phyloP scores from a whole-genome alignment of 495 filamentous ascomycete genomes.

The Bryoglossum gracile region DNA sequence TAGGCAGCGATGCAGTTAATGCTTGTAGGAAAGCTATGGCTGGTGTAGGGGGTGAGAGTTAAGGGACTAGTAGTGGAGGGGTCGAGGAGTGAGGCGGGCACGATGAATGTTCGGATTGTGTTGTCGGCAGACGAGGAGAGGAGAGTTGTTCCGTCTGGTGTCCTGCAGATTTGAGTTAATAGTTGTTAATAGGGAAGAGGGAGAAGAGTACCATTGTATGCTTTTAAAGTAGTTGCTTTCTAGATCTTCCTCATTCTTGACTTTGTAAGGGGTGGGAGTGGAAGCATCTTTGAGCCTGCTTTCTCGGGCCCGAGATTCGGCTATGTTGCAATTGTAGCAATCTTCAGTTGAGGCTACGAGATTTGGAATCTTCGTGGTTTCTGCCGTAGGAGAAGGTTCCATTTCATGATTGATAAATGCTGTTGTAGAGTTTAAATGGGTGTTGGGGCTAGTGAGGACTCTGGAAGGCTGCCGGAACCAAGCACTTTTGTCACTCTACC shows the following conservation, averaged over 20 bases:
- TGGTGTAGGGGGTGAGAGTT: conserved; percentile 58
- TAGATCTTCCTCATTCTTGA: conserved; percentile 3
- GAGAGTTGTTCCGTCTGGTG: conserved; percentile 75
- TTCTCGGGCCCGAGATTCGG: conserved; percentile 18
- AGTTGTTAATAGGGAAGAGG: background rate
- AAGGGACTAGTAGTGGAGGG: conserved; percentile 33
- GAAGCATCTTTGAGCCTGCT: conserved; percentile 5
- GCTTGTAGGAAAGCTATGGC: conserved; percentile 55
- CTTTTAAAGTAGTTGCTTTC: conserved; percentile 50
- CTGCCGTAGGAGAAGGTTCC: background rate
- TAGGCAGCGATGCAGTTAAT: conserved; percentile 64
- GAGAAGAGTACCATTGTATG: conserved; percentile 44
- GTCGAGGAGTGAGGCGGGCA: conserved; percentile 66
- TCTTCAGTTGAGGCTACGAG: conserved; percentile 38
- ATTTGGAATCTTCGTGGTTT: conserved; percentile 20
- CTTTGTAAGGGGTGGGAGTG: background rate
- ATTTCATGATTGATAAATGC: too few relatives aligned
- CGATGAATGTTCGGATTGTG: conserved; percentile 59
- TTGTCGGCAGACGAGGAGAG: conserved; percentile 68
- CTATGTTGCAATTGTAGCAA: conserved; percentile 26
- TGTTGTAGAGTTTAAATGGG: too few relatives aligned
- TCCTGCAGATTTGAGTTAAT: conserved; percentile 35
- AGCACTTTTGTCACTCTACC: too few relatives aligned
- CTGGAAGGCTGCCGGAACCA: too few relatives aligned
- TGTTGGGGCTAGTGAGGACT: too few relatives aligned